phyloP scores from a whole-genome alignment of 169 alveolate genomes.

The Cryptosporidium sp. region DNA sequence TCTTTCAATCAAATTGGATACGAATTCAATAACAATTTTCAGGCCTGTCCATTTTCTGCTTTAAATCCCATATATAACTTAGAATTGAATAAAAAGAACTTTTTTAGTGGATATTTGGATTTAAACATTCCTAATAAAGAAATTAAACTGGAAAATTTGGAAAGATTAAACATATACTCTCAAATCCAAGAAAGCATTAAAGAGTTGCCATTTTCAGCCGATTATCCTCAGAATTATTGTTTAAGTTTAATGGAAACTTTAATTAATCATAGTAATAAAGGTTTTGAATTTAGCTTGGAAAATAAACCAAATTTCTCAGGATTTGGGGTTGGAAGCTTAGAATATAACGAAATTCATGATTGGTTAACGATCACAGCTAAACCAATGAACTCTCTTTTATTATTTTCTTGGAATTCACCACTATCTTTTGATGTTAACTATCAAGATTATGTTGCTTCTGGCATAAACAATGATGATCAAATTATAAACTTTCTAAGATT shows the following conservation, averaged over 20 bases:
- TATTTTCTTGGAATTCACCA: slow-evolving; percentile 53
- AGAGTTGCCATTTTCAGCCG: background rate
- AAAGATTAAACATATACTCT: background rate
- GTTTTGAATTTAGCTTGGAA: background rate
- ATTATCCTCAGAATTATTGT: background rate
- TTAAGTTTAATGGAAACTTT: slow-evolving; percentile 28
- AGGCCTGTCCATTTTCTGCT: background rate
- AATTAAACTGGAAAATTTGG: slow-evolving; percentile 38
- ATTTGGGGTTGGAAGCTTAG: background rate
- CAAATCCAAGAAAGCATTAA: background rate
- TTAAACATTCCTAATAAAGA: background rate
- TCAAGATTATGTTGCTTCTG: background rate
- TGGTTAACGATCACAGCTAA: background rate
- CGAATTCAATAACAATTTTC: background rate
- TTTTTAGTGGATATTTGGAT: slow-evolving; percentile 18
- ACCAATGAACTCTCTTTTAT: slow-evolving; percentile 47
- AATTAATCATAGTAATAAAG: background rate
- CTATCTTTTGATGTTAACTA: background rate
- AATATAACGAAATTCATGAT: slow-evolving; percentile 23
- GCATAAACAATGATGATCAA: background rate
- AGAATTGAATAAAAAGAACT: background rate
- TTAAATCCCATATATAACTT: slow-evolving; percentile 10
- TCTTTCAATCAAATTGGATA: background rate
- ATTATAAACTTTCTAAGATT: background rate
- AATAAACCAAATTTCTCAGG: background rate